Evolutionary conservation across 2,329 filamentous ascomycete species (phyloP), one percentile per base, ranked within the genome.

Genomic region (Fusarium brachygibbosum): DNA sequence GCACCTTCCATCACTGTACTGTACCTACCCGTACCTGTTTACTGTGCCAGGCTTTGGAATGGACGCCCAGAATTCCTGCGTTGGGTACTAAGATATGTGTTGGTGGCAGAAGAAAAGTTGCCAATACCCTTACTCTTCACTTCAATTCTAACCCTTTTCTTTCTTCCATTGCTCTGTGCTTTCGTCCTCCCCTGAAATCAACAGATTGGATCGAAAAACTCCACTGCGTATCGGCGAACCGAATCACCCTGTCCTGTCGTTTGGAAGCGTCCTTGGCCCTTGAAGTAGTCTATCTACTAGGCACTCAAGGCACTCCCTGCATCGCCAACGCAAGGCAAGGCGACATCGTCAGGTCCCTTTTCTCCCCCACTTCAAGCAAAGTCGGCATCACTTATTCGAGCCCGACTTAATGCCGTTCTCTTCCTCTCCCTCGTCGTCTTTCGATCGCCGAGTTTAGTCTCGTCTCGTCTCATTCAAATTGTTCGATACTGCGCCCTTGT

Each of bases 1-100:
- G 35, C 35, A 40, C 32, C 14, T 34, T 34, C 32, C 32, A 34
- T 34, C 32, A 34, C 32, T 34, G 19, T 10, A 12, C 25, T 45
- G 41, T 44, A 44, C 41, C 46, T 28, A 23, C n/a, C 48, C 25
- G 34, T 50, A 28, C 46, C 46, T 48, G 19, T 23, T 34, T 51
- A 51, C 50, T 48, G 58, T 52, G 67, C 58, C 63, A 57, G 63
- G 62, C 49, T 63, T 55, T 54, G 65, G 67, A 64, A 70, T 70
- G 67, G 40, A 63, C 51, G 60, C 31, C 11, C 38, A 50, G 32
- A 28, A 58, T 65, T 34, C 41, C 28, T 44, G 40, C 41, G 41
- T 67, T 44, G 53, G 52, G 58, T 62, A 54, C 23, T 25, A 4
- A 25, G 23, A 25, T 25, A 25, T 40, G 42, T 59, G 37, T 44